These are phyloP conservation scores for Pleoardoris graminearum DNA, from an alignment of 2,329 filamentous ascomycete species.

Conservation along the genomic window DNA sequence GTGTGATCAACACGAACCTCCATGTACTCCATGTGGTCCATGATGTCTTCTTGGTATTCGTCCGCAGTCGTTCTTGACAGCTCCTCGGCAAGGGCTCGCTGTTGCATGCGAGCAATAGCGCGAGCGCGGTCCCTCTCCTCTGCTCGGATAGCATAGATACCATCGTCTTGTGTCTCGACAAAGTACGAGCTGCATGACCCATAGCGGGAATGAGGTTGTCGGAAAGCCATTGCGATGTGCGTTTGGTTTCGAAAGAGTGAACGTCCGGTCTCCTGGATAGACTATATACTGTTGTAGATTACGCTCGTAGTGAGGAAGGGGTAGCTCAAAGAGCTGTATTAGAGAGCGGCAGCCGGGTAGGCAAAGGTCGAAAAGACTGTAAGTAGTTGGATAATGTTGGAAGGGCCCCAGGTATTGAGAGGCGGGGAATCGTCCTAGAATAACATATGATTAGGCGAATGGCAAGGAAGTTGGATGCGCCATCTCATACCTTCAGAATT, in stretches of 20 bases:
- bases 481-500: constrained; percentile 53
- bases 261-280: constrained; percentile 55
- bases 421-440: constrained; percentile 42
- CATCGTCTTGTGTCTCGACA: constrained; percentile 63
- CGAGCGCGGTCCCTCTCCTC: constrained; percentile 75
- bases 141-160: constrained; percentile 59
- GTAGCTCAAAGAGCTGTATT: constrained; percentile 48
- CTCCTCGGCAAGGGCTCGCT: constrained; percentile 86
- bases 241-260: constrained; percentile 46
- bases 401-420: constrained; percentile 46
- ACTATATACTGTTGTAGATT: constrained; percentile 37
- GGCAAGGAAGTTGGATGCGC: constrained; percentile 13
- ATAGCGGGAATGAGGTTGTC: constrained; percentile 56
- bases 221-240: constrained; percentile 58
- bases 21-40: constrained; percentile 94
- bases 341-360: constrained; percentile 57
- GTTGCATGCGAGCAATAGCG: constrained; percentile 77
- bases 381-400: constrained; percentile 59
- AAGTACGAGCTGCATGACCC: constrained; percentile 71
- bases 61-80: constrained; percentile 82
- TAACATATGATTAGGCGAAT: constrained; percentile 20
- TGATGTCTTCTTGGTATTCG: constrained; percentile 91
- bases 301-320: constrained; percentile 45
- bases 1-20: constrained; percentile 61
- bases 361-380: constrained; percentile 56